These are phyloP conservation scores for Paramecium biaurelia DNA, from an alignment of 73 alveolate species.

Conservation along the genomic window DNA sequence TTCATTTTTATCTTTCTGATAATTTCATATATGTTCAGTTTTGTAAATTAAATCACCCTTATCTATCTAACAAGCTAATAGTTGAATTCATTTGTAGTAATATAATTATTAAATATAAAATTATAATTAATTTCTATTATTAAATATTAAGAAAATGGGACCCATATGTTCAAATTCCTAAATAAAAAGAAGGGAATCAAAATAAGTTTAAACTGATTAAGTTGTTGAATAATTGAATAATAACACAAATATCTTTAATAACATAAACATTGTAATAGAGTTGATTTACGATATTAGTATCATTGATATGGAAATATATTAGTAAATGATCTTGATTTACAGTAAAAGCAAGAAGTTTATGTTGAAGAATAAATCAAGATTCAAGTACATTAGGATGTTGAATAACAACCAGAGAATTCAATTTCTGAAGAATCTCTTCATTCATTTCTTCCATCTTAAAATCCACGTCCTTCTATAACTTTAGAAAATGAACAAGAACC, in stretches of 20 bases:
- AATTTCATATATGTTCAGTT: too few relatives aligned
- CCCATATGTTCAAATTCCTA: neutral
- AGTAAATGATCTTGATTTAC: neutral
- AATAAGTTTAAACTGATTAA: neutral
- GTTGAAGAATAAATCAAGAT: neutral
- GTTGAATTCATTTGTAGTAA: too few relatives aligned
- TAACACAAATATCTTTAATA: neutral
- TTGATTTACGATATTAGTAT: slow-evolving; percentile 17
- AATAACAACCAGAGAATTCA: neutral
- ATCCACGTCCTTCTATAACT: neutral
- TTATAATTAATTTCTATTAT: neutral
- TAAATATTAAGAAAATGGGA: neutral
- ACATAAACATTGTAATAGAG: neutral
- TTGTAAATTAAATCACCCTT: too few relatives aligned
- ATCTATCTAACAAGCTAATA: too few relatives aligned
- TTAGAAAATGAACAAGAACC: neutral
- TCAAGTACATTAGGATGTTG: neutral
- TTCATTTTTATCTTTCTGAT: too few relatives aligned
- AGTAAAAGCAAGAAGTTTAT: neutral
- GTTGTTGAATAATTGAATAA: neutral
- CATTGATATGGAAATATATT: neutral
- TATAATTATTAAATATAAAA: neutral
- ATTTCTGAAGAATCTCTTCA: neutral
- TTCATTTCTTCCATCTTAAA: neutral
- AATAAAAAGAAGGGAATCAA: neutral